phyloP scores from a whole-genome alignment of 2,329 filamentous ascomycete genomes.

The Neofusicoccum parvum region DNA sequence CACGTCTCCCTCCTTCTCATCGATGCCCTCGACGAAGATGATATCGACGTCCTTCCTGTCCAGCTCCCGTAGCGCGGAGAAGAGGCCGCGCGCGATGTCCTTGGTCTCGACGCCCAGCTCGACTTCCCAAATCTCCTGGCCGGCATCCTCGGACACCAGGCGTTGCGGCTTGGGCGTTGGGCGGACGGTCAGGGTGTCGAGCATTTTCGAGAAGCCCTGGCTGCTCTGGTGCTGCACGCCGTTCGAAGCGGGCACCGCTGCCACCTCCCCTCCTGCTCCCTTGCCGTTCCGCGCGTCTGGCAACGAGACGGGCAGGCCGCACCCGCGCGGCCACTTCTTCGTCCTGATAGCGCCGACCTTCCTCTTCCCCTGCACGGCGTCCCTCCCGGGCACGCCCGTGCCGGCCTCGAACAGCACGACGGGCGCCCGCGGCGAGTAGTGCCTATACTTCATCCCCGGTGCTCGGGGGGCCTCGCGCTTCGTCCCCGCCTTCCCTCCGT shows the following conservation, averaged over 20 bases:
- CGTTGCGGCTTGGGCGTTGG: constrained; percentile 10
- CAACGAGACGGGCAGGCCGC: constrained; percentile 22
- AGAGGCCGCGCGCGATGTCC: constrained; percentile 82
- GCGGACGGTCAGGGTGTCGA: constrained; percentile 32
- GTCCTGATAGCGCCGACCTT: constrained; percentile 46
- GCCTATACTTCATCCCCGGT: constrained; percentile 98
- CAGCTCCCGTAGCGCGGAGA: constrained; percentile 82
- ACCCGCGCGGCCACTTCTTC: constrained; percentile 30
- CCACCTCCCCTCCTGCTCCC: background rate
- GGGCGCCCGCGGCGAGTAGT: constrained; percentile 88
- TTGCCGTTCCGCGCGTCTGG: background rate
- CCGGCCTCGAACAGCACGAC: constrained; percentile 79
- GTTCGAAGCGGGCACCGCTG: background rate
- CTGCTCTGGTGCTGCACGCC: background rate
- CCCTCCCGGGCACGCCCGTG: constrained; percentile 32
- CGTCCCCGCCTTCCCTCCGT: background rate
- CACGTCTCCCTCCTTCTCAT: constrained; percentile 69
- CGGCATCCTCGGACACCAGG: background rate
- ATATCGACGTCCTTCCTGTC: constrained; percentile 77
- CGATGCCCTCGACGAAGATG: constrained; percentile 89
- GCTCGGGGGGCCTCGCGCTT: constrained; percentile 67
- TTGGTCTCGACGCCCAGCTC: constrained; percentile 70
- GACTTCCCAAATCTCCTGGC: constrained; percentile 63
- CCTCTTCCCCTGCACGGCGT: constrained; percentile 29
- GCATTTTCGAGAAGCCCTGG: constrained; percentile 34